Evolutionary conservation across 805 yeast species (phyloP).

Genomic region (Monosporozyma unispora): DNA sequence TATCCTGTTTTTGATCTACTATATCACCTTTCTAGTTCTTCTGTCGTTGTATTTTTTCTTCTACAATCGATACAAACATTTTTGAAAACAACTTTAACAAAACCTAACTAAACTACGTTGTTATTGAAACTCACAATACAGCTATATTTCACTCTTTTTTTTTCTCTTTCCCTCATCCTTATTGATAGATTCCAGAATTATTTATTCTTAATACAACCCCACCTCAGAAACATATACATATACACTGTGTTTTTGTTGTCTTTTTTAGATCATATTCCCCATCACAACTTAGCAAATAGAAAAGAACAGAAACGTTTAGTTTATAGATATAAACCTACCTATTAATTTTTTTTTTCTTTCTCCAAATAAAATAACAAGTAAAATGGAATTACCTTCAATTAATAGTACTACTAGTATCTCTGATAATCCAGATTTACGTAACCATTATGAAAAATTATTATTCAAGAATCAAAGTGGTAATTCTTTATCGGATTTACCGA

Average conservation of each 20-base stretch:
- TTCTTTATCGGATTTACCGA: conserved; percentile 23
- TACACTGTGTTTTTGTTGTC: background rate
- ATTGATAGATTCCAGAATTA: background rate
- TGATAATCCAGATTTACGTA: conserved; percentile 23
- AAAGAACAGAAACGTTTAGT: too few species aligned
- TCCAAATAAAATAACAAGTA: background rate
- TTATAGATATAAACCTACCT: background rate
- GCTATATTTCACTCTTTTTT: background rate
- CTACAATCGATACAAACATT: too few species aligned
- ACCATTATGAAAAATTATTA: conserved; percentile 25
- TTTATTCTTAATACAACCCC: background rate
- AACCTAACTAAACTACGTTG: too few species aligned
- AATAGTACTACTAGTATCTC: conserved; percentile 26
- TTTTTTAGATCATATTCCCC: background rate
- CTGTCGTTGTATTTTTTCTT: too few species aligned
- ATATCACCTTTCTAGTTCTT: too few species aligned
- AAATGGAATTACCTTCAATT: conserved; percentile 21
- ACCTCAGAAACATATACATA: background rate
- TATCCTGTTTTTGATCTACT: too few species aligned
- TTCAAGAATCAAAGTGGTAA: conserved; percentile 27
- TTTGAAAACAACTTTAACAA: too few species aligned
- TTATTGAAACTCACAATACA: background rate
- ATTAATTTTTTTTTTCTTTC: too few species aligned
- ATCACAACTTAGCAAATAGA: too few species aligned
- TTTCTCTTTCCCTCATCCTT: background rate